A percentile compares a stretch with the other conserved stretches of the same genome.
Evolutionary conservation across 768 basidiomycete species (phyloP).

Genomic region (Kwoniella mangroviensis): DNA sequence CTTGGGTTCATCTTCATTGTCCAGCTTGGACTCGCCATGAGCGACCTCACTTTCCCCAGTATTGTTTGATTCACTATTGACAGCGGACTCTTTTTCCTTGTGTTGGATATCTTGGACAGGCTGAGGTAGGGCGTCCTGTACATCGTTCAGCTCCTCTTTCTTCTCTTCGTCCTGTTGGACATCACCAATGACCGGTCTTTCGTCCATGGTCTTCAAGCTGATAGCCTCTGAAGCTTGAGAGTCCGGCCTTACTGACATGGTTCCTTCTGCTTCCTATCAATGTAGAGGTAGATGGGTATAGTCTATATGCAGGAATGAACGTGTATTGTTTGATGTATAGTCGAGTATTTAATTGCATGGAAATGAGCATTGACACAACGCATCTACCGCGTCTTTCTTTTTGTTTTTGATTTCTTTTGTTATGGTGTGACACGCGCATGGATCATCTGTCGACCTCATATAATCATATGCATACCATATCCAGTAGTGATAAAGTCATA

Average conservation of each 20-base stretch:
- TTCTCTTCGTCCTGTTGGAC: neutral
- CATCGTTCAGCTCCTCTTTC: neutral
- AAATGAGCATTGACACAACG: neutral
- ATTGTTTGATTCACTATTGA: neutral
- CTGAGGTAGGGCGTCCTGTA: neutral
- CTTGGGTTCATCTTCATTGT: constrained; percentile 5
- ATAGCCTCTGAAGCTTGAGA: constrained; percentile 17
- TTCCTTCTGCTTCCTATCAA: neutral
- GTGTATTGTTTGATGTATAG: neutral
- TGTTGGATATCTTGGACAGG: neutral
- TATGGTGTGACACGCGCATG: neutral
- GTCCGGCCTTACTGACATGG: constrained; percentile 1
- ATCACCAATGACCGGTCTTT: neutral
- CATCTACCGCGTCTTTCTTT: constrained; percentile 6
- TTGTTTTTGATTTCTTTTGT: constrained; percentile 2
- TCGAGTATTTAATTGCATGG: neutral
- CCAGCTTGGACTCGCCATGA: neutral
- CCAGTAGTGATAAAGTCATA: neutral
- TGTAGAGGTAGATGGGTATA: neutral
- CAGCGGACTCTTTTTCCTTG: constrained; percentile 1
- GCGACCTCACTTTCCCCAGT: neutral
- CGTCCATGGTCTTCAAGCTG: constrained; percentile 21
- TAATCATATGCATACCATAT: neutral
- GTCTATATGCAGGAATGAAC: neutral
- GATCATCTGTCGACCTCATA: neutral